These are phyloP conservation scores for Candida saitoana DNA, from an alignment of 805 yeast genomes.

Conservation along the genomic window DNA sequence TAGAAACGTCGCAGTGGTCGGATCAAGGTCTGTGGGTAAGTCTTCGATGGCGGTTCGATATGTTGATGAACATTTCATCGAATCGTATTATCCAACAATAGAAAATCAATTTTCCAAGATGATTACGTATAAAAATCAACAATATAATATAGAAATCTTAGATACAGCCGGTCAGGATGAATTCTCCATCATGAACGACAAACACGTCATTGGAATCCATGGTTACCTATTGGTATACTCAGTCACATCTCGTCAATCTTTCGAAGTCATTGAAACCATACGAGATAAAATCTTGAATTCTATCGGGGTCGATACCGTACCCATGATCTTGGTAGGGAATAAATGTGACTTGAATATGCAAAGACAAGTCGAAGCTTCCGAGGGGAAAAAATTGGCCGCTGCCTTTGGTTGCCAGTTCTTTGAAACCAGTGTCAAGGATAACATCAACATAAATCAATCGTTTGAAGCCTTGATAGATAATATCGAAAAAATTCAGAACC, in stretches of 20 bases:
- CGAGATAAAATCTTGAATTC: constrained; percentile 80
- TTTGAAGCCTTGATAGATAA: constrained; percentile 56
- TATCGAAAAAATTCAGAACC: constrained; percentile 63
- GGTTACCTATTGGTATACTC: constrained; percentile 82
- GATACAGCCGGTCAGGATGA: constrained; percentile 96
- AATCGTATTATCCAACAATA: constrained; percentile 85
- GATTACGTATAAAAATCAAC: constrained; percentile 64
- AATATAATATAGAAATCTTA: constrained; percentile 75
- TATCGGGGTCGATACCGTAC: constrained; percentile 46
- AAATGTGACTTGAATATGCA: constrained; percentile 61
- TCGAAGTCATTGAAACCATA: constrained; percentile 70
- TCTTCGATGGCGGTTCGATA: constrained; percentile 81
- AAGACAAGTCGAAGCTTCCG: constrained; percentile 60
- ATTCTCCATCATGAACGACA: constrained; percentile 73
- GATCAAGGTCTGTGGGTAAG: constrained; percentile 84
- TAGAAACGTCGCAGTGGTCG: constrained; percentile 80
- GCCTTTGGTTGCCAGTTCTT: constrained; percentile 43
- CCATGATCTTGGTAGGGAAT: constrained; percentile 61
- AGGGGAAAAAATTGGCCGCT: constrained; percentile 42
- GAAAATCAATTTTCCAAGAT: constrained; percentile 78
- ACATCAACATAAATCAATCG: constrained; percentile 44
- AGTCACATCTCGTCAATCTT: constrained; percentile 71
- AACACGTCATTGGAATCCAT: constrained; percentile 74
- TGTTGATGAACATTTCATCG: constrained; percentile 85
- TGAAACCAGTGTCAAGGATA: constrained; percentile 48